These are phyloP conservation scores for Trichosanthes cucumerina DNA, from an alignment of 306 rosid genomes.

Conservation along the genomic window DNA sequence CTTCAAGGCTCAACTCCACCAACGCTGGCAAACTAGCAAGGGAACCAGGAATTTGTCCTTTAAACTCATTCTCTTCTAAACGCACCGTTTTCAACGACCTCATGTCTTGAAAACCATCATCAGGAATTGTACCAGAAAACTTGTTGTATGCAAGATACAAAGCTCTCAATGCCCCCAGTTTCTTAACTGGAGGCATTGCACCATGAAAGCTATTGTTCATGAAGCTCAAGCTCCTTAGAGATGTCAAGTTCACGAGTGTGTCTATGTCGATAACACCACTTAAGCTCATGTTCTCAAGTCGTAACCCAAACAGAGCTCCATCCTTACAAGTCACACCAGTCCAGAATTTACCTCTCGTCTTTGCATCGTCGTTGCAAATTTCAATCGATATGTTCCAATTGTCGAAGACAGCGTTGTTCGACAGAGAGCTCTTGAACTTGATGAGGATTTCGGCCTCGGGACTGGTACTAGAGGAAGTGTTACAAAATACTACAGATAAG, in stretches of 20 bases:
- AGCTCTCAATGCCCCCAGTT: constrained; percentile 37
- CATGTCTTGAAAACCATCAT: constrained; percentile 40
- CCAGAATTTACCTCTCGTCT: not conserved
- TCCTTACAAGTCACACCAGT: constrained; percentile 1
- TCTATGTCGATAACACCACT: not conserved
- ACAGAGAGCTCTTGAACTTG: constrained; percentile 10
- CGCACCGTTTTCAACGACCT: constrained; percentile 53
- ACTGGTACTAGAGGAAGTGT: not conserved
- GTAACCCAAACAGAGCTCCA: not conserved
- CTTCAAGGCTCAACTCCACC: constrained; percentile 45
- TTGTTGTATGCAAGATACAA: constrained; percentile 47
- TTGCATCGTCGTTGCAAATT: not conserved
- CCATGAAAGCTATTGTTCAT: constrained; percentile 48
- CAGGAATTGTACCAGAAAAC: constrained; percentile 57
- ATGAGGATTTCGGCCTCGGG: constrained; percentile 2
- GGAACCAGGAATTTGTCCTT: constrained; percentile 46
- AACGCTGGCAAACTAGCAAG: constrained; percentile 29
- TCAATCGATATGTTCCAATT: not conserved
- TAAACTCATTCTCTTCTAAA: constrained; percentile 46
- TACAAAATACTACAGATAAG: not conserved
- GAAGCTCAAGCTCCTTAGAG: constrained; percentile 29
- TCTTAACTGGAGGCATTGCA: constrained; percentile 48
- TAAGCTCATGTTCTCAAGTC: constrained; percentile 4
- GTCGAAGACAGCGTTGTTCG: not conserved
- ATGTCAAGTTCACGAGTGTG: not conserved